Evolutionary conservation across 1,139 yeast species (phyloP).

Genomic region (Pichia sp.): DNA sequence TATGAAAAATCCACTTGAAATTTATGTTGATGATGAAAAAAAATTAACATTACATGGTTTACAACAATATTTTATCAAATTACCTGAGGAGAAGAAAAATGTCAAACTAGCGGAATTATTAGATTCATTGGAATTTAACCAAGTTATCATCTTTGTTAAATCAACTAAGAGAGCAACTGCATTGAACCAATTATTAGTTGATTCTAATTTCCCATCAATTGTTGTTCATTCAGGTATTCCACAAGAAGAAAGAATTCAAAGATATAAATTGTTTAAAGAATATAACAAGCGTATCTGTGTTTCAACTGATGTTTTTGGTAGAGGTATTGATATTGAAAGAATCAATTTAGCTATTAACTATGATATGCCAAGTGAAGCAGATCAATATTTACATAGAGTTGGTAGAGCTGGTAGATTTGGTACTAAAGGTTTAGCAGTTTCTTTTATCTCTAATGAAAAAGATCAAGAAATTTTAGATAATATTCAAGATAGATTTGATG

Average conservation of each 20-base stretch:
- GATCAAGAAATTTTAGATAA: slow-evolving; percentile 88
- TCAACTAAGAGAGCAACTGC: slow-evolving; percentile 90
- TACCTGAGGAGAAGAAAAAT: slow-evolving; percentile 89
- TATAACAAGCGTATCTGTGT: slow-evolving; percentile 98
- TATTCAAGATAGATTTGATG: slow-evolving; percentile 97
- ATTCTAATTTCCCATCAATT: slow-evolving; percentile 94
- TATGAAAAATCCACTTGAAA: slow-evolving; percentile 96
- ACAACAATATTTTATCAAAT: slow-evolving; percentile 91
- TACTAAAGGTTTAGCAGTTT: slow-evolving; percentile 95
- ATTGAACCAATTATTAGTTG: slow-evolving; percentile 81
- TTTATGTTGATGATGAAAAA: slow-evolving; percentile 96
- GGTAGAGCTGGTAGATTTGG: slow-evolving; percentile 99
- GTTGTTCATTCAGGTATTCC: slow-evolving; percentile 95
- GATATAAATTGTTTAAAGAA: slow-evolving; percentile 94
- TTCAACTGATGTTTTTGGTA: slow-evolving; percentile 96
- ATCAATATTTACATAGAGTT: slow-evolving; percentile 96
- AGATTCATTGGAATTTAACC: slow-evolving; percentile 94
- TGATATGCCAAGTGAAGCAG: slow-evolving; percentile 87
- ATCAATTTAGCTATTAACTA: slow-evolving; percentile 96
- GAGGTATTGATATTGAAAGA: slow-evolving; percentile 99
- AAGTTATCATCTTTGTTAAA: slow-evolving; percentile 93
- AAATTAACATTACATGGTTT: slow-evolving; percentile 96
- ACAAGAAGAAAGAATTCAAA: slow-evolving; percentile 96
- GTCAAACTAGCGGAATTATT: slow-evolving; percentile 85
- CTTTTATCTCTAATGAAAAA: slow-evolving; percentile 78